Evolutionary conservation across 176 grass and related monocot species (phyloP), one percentile per base, ranked within the genome.

Genomic region (Aegilops bicornis): DNA sequence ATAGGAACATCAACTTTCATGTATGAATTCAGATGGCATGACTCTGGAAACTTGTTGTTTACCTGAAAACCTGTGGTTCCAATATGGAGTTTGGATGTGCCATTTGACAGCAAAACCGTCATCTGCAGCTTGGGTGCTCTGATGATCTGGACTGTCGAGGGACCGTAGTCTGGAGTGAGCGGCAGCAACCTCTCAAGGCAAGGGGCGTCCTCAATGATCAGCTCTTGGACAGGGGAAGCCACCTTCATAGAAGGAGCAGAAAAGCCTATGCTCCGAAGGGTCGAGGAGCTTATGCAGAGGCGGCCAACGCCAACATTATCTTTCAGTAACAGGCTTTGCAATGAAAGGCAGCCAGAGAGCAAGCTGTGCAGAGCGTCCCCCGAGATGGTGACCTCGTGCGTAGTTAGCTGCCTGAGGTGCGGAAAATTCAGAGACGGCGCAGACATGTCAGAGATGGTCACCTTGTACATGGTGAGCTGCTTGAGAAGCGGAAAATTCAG

Each of bases 81-180:
- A 78, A 85, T 33, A 15, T 78, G 22, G 14, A 85, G 74, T 39
- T 22, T 78, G 5, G 74, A 20, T 7, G 78, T 69, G n/a, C 29
- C 32, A 0, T 8, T 11, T 4, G 63, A 78, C 15, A 85, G 31
- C 1, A 52, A 27, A 10, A 62, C 62, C n/a, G 67, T 2, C 7
- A 40, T 12, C 62, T 20, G 32, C 10, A 85, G 47, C 8, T 39
- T 85, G 1, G 83, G 73, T 4, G 83, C 73, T 10, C 3, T 14
- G 29, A 85, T 66, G 7, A 85, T 30, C 60, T 23, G 29, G 13
- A 76, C 50, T 27, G 25, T 40, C 20, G 20, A 23, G 0, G 69
- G 36, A 40, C 69, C 69, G 23, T n/a, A 10, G 20, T 40, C 69
- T 40, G 35, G 35, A 72, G 22, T 0, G 11, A 71, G 35, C 3